phyloP scores from a whole-genome alignment of 2,329 filamentous ascomycete species.

The Beauveria rudraprayagi region DNA sequence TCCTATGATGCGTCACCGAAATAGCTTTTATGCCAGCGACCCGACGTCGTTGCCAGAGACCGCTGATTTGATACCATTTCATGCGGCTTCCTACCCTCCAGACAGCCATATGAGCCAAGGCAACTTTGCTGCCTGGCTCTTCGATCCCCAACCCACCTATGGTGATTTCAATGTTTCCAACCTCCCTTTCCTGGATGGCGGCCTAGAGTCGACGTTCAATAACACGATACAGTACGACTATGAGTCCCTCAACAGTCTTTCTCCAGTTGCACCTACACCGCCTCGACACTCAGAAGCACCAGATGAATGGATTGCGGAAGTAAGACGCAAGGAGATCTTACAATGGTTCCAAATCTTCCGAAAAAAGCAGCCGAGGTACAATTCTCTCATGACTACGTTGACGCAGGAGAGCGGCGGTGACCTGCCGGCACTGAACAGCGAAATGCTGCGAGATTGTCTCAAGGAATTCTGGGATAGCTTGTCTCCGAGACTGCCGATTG shows the following conservation, averaged over 20 bases:
- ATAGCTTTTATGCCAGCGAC: constrained; percentile 28
- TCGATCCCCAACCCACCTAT: constrained; percentile 36
- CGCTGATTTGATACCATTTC: constrained; percentile 24
- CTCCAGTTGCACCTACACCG: constrained; percentile 36
- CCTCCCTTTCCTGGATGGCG: constrained; percentile 40
- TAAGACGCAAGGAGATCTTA: constrained; percentile 37
- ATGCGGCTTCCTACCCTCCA: constrained; percentile 16
- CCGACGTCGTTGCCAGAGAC: constrained; percentile 23
- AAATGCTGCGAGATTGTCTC: constrained; percentile 79
- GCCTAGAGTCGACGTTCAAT: constrained; percentile 43
- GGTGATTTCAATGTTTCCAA: constrained; percentile 34
- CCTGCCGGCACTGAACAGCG: constrained; percentile 51
- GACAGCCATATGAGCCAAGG: constrained; percentile 31
- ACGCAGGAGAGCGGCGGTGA: constrained; percentile 35
- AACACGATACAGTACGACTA: constrained; percentile 44
- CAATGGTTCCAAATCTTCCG: constrained; percentile 35
- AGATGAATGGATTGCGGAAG: constrained; percentile 37
- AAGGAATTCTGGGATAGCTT: constrained; percentile 84
- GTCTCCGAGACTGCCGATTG: constrained; percentile 76
- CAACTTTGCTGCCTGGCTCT: constrained; percentile 45
- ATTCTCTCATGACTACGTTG: constrained; percentile 25
- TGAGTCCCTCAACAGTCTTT: constrained; percentile 39
- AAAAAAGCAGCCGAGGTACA: constrained; percentile 33
- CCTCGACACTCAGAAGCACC: constrained; percentile 30
- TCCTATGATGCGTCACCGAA: constrained; percentile 30